A percentile compares a stretch with the other conserved stretches of the same genome.
Evolutionary conservation across 148 eudicot genomes (phyloP).

Genomic region (Oxyria digyna): DNA sequence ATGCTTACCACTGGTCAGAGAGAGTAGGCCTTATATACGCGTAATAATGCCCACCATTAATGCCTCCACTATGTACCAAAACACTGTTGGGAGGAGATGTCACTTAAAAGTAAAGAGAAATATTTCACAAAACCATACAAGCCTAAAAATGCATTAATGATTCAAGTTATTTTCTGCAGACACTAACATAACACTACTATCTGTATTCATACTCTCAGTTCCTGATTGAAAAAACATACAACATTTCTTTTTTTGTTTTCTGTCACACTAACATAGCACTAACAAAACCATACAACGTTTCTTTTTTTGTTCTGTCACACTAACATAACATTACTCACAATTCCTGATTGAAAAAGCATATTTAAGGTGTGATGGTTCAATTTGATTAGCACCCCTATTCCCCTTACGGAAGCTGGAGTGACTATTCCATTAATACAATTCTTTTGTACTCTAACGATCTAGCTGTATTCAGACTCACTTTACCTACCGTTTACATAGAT

Average conservation of each 20-base stretch:
- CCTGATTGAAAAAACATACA: no score
- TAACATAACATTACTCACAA: background rate
- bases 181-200: no score
- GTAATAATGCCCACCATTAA: slow-evolving; percentile 90
- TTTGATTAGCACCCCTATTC: background rate
- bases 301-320: background rate
- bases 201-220: no score
- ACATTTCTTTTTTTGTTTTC: no score
- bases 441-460: background rate
- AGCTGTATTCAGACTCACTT: background rate
- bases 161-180: background rate
- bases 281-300: no score
- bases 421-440: background rate
- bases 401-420: background rate
- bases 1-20: slow-evolving; percentile 71
- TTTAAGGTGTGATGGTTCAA: background rate
- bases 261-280: no score
- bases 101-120: background rate
- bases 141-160: background rate
- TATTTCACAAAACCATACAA: no score
- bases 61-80: slow-evolving; percentile 95
- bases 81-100: slow-evolving; percentile 32
- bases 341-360: background rate
- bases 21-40: slow-evolving; percentile 88
- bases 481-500: background rate